These are phyloP conservation scores for Xanthoconium stramineum DNA, from an alignment of 768 basidiomycete genomes.

Conservation along the genomic window DNA sequence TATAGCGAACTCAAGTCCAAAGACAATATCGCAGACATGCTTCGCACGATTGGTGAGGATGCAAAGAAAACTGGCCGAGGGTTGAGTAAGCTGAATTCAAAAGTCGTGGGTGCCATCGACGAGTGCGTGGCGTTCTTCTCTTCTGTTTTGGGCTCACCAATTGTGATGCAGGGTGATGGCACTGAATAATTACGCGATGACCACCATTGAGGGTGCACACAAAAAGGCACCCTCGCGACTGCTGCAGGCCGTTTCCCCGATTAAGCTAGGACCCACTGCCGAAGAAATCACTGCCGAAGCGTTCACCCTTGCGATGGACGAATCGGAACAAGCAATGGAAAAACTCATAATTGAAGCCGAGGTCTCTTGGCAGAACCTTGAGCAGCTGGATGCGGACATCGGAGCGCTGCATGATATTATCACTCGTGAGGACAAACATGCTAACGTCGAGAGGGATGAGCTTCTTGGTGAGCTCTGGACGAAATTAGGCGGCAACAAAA, in stretches of 20 bases:
- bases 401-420: slow-evolving; percentile 54
- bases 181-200: slow-evolving; percentile 67
- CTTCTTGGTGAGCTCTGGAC: slow-evolving; percentile 72
- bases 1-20: slow-evolving; percentile 60
- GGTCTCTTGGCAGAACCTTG: slow-evolving; percentile 49
- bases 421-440: slow-evolving; percentile 50
- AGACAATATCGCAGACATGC: slow-evolving; percentile 50
- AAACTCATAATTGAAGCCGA: slow-evolving; percentile 70
- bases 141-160: slow-evolving; percentile 1
- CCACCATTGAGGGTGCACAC: slow-evolving; percentile 44
- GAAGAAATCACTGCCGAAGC: slow-evolving; percentile 48
- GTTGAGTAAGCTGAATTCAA: slow-evolving; percentile 60
- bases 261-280: slow-evolving; percentile 33
- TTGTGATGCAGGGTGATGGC: slow-evolving; percentile 56
- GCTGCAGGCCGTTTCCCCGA: slow-evolving; percentile 39
- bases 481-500: slow-evolving; percentile 57
- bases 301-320: slow-evolving; percentile 62
- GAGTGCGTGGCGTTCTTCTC: slow-evolving; percentile 41
- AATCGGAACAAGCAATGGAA: slow-evolving; percentile 48
- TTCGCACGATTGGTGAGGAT: slow-evolving; percentile 55
- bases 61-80: slow-evolving; percentile 59
- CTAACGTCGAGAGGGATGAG: slow-evolving; percentile 45
- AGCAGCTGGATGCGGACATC: slow-evolving; percentile 61
- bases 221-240: slow-evolving; percentile 27
- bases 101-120: slow-evolving; percentile 72